Conservation (phyloP, 768 basidiomycete species). For the Plicaturopsis crispa region DNA sequence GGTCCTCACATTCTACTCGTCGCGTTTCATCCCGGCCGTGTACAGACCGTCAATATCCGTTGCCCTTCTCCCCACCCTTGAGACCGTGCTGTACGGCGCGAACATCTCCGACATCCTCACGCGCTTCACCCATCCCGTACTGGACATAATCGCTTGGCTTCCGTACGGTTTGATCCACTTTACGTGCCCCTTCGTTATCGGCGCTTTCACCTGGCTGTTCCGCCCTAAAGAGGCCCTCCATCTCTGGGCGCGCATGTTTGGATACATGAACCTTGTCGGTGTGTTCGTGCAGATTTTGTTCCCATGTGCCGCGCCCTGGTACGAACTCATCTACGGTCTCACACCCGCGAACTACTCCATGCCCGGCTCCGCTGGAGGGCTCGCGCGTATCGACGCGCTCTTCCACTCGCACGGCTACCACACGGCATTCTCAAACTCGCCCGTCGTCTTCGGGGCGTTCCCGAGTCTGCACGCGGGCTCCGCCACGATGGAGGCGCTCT, state of each 20-base stretch:
- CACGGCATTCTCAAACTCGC: conserved; percentile 74
- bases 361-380: conserved; percentile 88
- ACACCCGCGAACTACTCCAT: conserved; percentile 92
- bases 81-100: conserved; percentile 92
- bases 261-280: conserved; percentile 86
- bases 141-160: conserved; percentile 93
- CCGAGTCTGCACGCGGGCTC: conserved; percentile 88
- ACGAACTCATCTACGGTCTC: conserved; percentile 93
- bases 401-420: conserved; percentile 76
- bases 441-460: conserved; percentile 95
- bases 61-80: conserved; percentile 88
- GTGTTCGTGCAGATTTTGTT: conserved; percentile 84
- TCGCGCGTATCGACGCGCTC: conserved; percentile 85
- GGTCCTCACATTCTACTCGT: conserved; percentile 81
- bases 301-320: conserved; percentile 96
- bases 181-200: conserved; percentile 78
- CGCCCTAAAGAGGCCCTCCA: conserved; percentile 73
- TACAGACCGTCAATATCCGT: conserved; percentile 85
- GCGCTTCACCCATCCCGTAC: conserved; percentile 83
- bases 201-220: conserved; percentile 84
- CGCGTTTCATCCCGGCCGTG: conserved; percentile 71
- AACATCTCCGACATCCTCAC: conserved; percentile 98
- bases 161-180: conserved; percentile 97
- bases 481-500: conserved; percentile 88
- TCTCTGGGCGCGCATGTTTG: conserved; percentile 82